A percentile compares a stretch with the other conserved stretches of the same genome.
Conservation (phyloP, 2,329 filamentous ascomycete genomes). For the Ophiostoma tasmaniense region DNA sequence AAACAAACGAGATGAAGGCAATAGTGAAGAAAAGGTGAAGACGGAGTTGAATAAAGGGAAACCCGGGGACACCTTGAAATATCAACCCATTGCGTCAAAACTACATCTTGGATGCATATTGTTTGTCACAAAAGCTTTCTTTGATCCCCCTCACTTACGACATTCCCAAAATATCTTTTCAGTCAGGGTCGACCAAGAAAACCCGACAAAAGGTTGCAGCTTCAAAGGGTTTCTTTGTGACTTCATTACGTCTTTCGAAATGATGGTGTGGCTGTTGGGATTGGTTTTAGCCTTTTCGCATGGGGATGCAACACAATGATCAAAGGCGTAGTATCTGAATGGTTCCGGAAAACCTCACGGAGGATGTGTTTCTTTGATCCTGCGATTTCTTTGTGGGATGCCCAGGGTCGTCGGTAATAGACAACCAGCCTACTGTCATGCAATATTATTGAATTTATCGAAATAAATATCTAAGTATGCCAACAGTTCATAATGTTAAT, state of each 20-base stretch:
- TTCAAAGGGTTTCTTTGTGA: background rate
- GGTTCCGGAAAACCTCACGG: background rate
- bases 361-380: background rate
- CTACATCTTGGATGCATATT: background rate
- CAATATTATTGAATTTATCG: background rate
- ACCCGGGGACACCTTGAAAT: background rate
- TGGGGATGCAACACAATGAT: background rate
- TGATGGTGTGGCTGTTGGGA: background rate
- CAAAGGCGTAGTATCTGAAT: background rate
- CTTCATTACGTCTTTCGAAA: background rate
- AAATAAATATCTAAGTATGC: background rate
- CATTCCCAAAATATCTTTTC: background rate
- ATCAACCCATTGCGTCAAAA: background rate
- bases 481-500: background rate
- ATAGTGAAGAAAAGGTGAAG: background rate
- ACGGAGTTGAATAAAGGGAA: background rate
- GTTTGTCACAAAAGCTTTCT: background rate
- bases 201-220: background rate
- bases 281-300: background rate
- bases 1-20: background rate
- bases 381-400: background rate
- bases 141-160: background rate
- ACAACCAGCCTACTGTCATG: background rate
- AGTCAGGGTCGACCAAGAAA: background rate
- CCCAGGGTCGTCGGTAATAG: background rate